Evolutionary conservation across 1,284 basidiomycete genomes (phyloP).

Genomic region (Salmacisia buchloeana): DNA sequence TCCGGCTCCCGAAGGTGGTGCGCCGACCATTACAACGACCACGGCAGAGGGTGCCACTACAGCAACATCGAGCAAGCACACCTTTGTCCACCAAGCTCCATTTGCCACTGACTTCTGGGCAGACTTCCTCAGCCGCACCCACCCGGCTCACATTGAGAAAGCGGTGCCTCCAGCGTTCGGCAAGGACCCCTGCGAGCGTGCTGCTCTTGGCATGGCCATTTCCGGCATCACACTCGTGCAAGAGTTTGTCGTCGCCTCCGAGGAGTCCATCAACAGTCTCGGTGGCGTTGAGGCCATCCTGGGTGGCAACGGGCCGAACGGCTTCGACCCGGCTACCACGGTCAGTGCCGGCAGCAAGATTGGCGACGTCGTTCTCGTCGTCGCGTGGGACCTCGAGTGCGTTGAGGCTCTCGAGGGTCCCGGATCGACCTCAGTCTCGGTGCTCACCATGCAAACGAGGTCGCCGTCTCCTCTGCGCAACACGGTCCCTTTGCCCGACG

Average conservation of each 20-base stretch:
- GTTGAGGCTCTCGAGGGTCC: conserved; percentile 37
- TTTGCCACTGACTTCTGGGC: conserved; percentile 51
- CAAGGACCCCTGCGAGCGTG: conserved; percentile 48
- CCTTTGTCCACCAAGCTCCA: conserved; percentile 46
- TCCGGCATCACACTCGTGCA: conserved; percentile 50
- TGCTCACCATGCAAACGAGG: conserved; percentile 24
- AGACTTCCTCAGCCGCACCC: conserved; percentile 47
- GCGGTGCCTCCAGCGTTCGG: conserved; percentile 39
- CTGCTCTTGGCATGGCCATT: conserved; percentile 46
- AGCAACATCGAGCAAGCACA: conserved; percentile 22
- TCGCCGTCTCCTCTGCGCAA: conserved; percentile 21
- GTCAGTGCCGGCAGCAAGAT: conserved; percentile 46
- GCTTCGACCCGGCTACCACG: background rate
- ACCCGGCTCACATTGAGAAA: conserved; percentile 39
- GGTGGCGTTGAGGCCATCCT: conserved; percentile 52
- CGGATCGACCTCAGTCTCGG: conserved; percentile 38
- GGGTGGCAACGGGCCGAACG: conserved; percentile 1
- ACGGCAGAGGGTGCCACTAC: background rate
- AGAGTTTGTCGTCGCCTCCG: conserved; percentile 49
- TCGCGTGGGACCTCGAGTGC: conserved; percentile 51
- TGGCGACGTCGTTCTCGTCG: conserved; percentile 51
- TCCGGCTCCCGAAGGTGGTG: background rate
- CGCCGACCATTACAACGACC: background rate
- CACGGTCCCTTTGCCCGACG: background rate
- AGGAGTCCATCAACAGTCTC: conserved; percentile 41